Evolutionary conservation across 2,329 filamentous ascomycete genomes (phyloP), one percentile per base, ranked within the genome.

Genomic region (Rhynchosporium graminicola): DNA sequence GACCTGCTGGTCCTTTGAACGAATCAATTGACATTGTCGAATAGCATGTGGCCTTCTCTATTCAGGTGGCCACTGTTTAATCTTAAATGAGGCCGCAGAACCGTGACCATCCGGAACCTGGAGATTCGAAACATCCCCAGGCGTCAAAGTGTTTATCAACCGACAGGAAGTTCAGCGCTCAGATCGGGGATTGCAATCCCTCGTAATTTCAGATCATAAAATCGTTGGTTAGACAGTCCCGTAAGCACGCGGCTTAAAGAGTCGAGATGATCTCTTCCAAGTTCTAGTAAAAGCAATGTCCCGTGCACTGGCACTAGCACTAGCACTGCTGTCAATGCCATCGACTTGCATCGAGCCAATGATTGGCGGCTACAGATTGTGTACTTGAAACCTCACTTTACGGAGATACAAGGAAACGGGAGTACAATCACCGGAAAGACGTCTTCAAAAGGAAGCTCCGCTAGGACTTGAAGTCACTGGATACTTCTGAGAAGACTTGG

Each of bases 81-180:
- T 38, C 29, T 31, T 77, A 4, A 45, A n/a, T 10, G 61, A 73
- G 85, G 81, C 61, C 81, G 86, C 64, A 79, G 82, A 68, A 87
- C 87, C 70, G 77, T 87, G 55, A 87, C 85, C 2, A 87, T 85
- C 73, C 78, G 70, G n/a, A 72, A 80, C 63, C 64, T 78, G 12
- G 69, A 64, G 3, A 57, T 71, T 15, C 70, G 62, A 5, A 63
- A 70, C 13, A 65, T 75, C 15, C 71, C 13, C 70, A 73, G 7
- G 72, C 71, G 4, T 67, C 73, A 5, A 68, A 72, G 0, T 72
- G 51, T 62, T 72, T 1, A 74, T 79, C 29, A 75, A 73, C 0
- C 77, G 4, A 43, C 4, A 13, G 40, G 10, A 79, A 64, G 0
- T 78, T 76, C 61, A 73, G 61, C 4, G 73, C 73, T 3, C 72